phyloP scores from a whole-genome alignment of 768 basidiomycete species.

The Rhodotorula taiwanensis region DNA sequence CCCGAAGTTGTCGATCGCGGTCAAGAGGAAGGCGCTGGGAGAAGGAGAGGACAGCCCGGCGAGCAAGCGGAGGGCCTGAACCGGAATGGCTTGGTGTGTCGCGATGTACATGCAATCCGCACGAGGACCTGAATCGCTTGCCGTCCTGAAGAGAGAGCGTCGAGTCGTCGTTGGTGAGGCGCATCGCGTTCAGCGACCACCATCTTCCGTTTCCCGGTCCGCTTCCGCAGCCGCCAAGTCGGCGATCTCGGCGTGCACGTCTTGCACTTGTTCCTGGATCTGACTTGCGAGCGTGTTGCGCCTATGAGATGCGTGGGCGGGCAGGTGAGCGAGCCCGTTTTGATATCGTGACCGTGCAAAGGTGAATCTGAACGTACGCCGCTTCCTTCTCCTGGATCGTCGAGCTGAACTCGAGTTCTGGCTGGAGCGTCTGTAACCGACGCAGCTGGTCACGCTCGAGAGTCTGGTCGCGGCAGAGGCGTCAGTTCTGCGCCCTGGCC shows the following conservation, averaged over 20 bases:
- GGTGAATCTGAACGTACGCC: conserved; percentile 1
- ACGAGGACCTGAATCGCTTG: too few species aligned
- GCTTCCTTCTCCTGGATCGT: conserved; percentile 17
- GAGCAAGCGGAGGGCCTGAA: conserved; percentile 51
- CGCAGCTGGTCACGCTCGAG: conserved; percentile 29
- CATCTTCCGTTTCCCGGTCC: not conserved
- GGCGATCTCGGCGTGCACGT: conserved; percentile 25
- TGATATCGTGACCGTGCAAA: too few species aligned
- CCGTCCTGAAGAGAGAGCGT: too few species aligned
- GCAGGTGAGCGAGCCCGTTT: not conserved
- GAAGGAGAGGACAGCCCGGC: conserved; percentile 63
- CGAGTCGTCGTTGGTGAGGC: not conserved
- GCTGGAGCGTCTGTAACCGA: conserved; percentile 3
- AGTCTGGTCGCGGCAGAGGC: conserved; percentile 3
- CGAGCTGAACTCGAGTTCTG: conserved; percentile 1
- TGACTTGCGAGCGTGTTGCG: conserved; percentile 1
- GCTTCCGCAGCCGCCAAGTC: conserved; percentile 15
- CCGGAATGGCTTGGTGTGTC: too few species aligned
- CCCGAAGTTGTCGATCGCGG: conserved; percentile 48
- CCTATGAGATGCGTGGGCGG: not conserved
- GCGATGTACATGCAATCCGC: too few species aligned
- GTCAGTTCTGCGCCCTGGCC: too few species aligned
- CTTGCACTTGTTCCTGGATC: conserved; percentile 25
- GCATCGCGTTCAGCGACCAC: not conserved
- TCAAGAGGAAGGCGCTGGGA: conserved; percentile 71